These are phyloP conservation scores for Candida dubliniensis DNA, from an alignment of 1,139 yeast species.

Conservation along the genomic window DNA sequence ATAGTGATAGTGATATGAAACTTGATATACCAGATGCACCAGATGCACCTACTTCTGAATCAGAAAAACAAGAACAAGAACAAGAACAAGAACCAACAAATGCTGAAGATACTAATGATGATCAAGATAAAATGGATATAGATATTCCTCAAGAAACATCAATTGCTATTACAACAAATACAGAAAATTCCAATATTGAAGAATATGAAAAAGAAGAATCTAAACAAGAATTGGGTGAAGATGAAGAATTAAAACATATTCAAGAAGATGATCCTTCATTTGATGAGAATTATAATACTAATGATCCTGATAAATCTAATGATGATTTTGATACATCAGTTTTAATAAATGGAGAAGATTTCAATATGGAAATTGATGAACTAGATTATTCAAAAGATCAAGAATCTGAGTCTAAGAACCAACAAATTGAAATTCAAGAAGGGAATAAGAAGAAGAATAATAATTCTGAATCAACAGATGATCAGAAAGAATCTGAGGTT, in stretches of 20 bases:
- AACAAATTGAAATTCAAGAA: slow-evolving; percentile 24
- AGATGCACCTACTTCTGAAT: not conserved
- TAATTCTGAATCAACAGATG: slow-evolving; percentile 13
- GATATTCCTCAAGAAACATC: slow-evolving; percentile 5
- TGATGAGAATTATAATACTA: slow-evolving; percentile 14
- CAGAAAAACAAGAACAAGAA: slow-evolving; percentile 1
- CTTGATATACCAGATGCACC: slow-evolving; percentile 10
- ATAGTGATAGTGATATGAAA: slow-evolving; percentile 23
- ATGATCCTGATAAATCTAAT: slow-evolving; percentile 11
- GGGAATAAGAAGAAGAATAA: slow-evolving; percentile 8
- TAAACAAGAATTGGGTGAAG: slow-evolving; percentile 18
- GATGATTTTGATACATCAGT: slow-evolving; percentile 14
- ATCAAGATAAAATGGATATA: slow-evolving; percentile 5
- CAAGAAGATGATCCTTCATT: slow-evolving; percentile 16
- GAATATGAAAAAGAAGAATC: slow-evolving; percentile 39
- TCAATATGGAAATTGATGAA: slow-evolving; percentile 17
- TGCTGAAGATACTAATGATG: not conserved
- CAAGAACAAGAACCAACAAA: not conserved
- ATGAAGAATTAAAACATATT: slow-evolving; percentile 13
- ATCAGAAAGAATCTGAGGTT: slow-evolving; percentile 3
- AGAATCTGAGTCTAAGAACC: slow-evolving; percentile 22
- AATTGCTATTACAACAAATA: slow-evolving; percentile 1
- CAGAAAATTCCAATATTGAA: slow-evolving; percentile 44
- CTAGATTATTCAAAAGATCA: slow-evolving; percentile 16
- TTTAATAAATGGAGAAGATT: slow-evolving; percentile 17